These are phyloP conservation scores for Mycena belliarum DNA, from an alignment of 768 basidiomycete species.

Conservation along the genomic window DNA sequence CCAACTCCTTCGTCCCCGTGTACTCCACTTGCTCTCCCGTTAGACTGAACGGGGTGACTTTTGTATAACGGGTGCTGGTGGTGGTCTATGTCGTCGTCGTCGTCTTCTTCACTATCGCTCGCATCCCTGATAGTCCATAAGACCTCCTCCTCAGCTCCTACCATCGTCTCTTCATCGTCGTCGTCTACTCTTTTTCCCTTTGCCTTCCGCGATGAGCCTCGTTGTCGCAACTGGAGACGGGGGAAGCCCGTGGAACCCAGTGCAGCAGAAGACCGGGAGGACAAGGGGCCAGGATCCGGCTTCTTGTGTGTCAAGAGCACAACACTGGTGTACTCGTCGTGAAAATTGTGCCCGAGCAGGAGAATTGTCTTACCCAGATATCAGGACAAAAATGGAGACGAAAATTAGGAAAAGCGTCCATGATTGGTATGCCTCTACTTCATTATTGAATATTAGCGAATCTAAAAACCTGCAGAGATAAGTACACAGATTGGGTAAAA, in stretches of 20 bases:
- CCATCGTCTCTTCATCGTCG: constrained; percentile 40
- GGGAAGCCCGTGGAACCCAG: constrained; percentile 29
- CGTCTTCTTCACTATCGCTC: constrained; percentile 59
- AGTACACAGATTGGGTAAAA: not conserved
- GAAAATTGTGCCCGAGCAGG: not conserved
- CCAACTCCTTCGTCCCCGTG: constrained; percentile 44
- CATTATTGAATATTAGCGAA: constrained; percentile 76
- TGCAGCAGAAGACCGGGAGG: constrained; percentile 33
- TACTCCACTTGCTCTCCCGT: constrained; percentile 13
- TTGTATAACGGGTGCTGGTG: constrained; percentile 41
- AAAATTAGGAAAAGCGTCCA: constrained; percentile 92
- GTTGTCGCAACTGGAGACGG: constrained; percentile 23
- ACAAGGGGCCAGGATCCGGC: constrained; percentile 53
- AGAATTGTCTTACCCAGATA: constrained; percentile 52
- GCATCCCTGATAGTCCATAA: constrained; percentile 76
- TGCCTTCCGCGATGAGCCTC: constrained; percentile 16
- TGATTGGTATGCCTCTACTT: constrained; percentile 80
- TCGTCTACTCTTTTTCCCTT: constrained; percentile 31
- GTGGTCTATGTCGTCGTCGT: constrained; percentile 43
- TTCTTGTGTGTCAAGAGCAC: constrained; percentile 94
- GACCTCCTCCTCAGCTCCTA: constrained; percentile 45
- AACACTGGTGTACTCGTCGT: constrained; percentile 42
- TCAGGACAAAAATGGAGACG: constrained; percentile 81
- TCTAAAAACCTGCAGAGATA: constrained; percentile 40
- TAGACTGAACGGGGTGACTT: constrained; percentile 25